Evolutionary conservation across 768 basidiomycete species (phyloP), one percentile per base, ranked within the genome.

Genomic region (Mycena kentingensis): DNA sequence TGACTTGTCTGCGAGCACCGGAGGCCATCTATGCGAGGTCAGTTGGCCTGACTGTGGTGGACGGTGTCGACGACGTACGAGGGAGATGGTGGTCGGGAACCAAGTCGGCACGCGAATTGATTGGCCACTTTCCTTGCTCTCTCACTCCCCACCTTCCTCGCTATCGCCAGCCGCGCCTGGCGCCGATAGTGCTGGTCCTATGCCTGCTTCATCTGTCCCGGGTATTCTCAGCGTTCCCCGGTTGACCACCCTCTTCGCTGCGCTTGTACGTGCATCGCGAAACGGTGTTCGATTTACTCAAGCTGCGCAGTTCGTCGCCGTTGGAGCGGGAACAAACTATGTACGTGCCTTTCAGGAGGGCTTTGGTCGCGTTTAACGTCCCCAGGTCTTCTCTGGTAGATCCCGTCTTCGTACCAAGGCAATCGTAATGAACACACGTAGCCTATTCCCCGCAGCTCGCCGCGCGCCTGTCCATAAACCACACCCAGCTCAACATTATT

Each of bases 361-460:
- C 18, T 28, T 29, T 11, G 1, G 22, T 15, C 13, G 12, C 18
- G n/a, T 42, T 29, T 48, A 22, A 24, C 41, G 24, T 36, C 31
- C n/a, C 3, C 43, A 60, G 58, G 58, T 60, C 46, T 60, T 60
- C 54, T 60, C 58, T 32, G 58, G 58, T 60, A 27, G 26, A 24
- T 35, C 18, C 39, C 28, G 21, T 22, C 31, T 13, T 12, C 31
- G 21, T 34, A n/a, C n/a, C 12, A 8, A 42, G 13, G 18, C 8
- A 37, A 42, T 36, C 46, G 42, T 34, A 49, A 44, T n/a, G 22
- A 38, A 45, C 39, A 15, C 27, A 19, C 43, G 22, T 48, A 85
- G 93, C 91, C 18, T 97, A 94, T 66, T 83, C 88, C 2, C 93
- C 93, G 0, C 93, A 96, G 65, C 79, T 96, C 4, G 90, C 88